Evolutionary conservation across 2,329 filamentous ascomycete species (phyloP).

Genomic region (Penicillium occitanis): DNA sequence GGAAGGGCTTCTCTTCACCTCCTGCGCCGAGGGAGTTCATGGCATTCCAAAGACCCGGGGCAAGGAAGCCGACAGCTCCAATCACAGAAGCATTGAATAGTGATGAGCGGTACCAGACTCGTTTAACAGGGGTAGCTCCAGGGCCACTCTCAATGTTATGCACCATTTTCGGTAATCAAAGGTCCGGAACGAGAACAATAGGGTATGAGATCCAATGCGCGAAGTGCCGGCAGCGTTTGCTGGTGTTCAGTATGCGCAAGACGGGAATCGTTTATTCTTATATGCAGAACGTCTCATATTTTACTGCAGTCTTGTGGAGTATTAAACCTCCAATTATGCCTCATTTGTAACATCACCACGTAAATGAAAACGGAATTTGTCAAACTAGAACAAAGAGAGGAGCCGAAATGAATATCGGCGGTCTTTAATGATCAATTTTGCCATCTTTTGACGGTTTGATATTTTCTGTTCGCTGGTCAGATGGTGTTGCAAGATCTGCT

Average conservation of each 20-base stretch:
- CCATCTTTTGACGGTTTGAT: not conserved
- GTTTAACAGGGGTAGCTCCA: not conserved
- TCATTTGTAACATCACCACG: not conserved
- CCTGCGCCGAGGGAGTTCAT: constrained; percentile 57
- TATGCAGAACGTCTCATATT: not conserved
- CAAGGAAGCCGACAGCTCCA: constrained; percentile 51
- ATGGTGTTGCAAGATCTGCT: not conserved
- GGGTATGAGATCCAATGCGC: not conserved
- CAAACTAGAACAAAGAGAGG: not conserved
- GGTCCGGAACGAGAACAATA: too few relatives aligned
- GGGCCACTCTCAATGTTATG: not conserved
- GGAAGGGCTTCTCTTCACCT: constrained; percentile 53
- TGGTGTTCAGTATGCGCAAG: not conserved
- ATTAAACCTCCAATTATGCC: not conserved
- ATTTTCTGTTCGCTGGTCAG: not conserved
- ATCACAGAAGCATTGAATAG: constrained; percentile 55
- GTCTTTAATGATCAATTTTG: not conserved
- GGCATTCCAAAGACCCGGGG: constrained; percentile 53
- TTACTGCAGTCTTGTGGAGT: not conserved
- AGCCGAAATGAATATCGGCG: not conserved
- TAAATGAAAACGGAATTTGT: not conserved
- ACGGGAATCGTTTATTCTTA: not conserved
- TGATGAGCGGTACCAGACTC: constrained; percentile 49
- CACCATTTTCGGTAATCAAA: not conserved
- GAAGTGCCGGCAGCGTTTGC: not conserved